Evolutionary conservation across 2,329 filamentous ascomycete species (phyloP).

Genomic region (Sclerotinia trifoliorum): DNA sequence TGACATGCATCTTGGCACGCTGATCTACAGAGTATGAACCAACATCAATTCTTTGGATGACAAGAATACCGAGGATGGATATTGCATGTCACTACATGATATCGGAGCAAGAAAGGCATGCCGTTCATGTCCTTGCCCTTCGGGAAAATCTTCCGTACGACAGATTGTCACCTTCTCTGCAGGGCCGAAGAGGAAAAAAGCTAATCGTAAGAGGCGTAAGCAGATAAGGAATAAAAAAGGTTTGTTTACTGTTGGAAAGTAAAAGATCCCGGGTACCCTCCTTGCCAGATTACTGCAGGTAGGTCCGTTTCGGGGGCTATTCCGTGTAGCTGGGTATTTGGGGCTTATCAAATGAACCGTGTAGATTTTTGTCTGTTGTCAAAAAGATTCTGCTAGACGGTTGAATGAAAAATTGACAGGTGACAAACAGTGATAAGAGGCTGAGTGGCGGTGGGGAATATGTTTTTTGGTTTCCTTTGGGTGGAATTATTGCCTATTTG

Average conservation of each 20-base stretch:
- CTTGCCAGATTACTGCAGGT: background rate
- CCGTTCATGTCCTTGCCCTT: constrained; percentile 6
- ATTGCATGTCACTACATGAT: constrained; percentile 12
- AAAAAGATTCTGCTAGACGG: constrained; percentile 6
- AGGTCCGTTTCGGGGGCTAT: constrained; percentile 1
- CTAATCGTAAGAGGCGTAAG: background rate
- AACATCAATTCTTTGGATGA: constrained; percentile 4
- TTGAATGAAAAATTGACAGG: background rate
- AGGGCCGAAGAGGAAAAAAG: background rate
- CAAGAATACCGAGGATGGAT: background rate
- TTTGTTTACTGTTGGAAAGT: constrained; percentile 10
- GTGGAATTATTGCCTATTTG: background rate
- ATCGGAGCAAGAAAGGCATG: background rate
- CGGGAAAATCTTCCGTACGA: constrained; percentile 1
- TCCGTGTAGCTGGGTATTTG: constrained; percentile 8
- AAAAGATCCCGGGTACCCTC: background rate
- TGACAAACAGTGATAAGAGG: background rate
- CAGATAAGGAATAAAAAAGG: background rate
- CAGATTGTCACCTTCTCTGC: constrained; percentile 7
- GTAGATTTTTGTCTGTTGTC: background rate
- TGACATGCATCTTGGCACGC: constrained; percentile 8
- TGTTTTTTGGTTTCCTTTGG: background rate
- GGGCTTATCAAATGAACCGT: background rate
- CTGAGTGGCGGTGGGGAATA: constrained; percentile 11
- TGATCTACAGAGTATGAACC: background rate